Percentiles rank a stretch among this genome's conserved stretches.
Conservation (phyloP, 208 protist species). For the Leishmania mexicana region DNA sequence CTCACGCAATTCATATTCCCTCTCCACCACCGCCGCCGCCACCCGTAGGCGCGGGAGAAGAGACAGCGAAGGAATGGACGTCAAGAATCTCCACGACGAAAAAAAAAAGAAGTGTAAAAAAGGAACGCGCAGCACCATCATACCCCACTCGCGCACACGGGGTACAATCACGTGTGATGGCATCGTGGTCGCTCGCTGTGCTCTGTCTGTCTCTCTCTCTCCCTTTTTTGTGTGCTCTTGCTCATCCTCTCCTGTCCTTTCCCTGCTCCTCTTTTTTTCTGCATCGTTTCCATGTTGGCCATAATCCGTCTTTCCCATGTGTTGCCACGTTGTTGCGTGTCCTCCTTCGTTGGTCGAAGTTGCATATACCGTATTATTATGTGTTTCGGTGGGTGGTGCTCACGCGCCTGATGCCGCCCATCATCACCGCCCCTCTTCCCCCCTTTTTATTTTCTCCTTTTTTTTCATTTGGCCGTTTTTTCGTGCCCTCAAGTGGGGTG, state of each 20-base stretch:
- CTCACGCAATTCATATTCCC: background rate
- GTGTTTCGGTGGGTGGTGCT: too few species aligned
- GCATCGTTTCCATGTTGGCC: background rate
- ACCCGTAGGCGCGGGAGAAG: background rate
- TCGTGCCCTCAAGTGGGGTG: background rate
- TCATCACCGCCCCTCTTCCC: background rate
- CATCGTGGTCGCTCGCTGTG: background rate
- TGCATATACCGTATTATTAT: too few species aligned
- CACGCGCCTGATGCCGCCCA: background rate
- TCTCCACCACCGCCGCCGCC: background rate
- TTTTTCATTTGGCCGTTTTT: background rate
- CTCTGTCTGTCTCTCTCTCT: background rate
- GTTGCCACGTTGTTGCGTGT: too few species aligned
- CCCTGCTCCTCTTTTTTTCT: background rate
- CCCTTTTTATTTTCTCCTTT: background rate
- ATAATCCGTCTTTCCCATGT: too few species aligned
- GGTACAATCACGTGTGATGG: background rate
- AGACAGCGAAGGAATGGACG: background rate
- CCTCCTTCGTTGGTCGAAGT: too few species aligned
- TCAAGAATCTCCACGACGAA: background rate
- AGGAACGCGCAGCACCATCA: background rate
- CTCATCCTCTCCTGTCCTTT: background rate
- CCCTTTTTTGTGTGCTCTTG: background rate
- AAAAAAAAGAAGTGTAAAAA: background rate
- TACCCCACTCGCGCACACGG: background rate